Conservation (phyloP, 768 basidiomycete species). For the Rubroboletus satanas region DNA sequence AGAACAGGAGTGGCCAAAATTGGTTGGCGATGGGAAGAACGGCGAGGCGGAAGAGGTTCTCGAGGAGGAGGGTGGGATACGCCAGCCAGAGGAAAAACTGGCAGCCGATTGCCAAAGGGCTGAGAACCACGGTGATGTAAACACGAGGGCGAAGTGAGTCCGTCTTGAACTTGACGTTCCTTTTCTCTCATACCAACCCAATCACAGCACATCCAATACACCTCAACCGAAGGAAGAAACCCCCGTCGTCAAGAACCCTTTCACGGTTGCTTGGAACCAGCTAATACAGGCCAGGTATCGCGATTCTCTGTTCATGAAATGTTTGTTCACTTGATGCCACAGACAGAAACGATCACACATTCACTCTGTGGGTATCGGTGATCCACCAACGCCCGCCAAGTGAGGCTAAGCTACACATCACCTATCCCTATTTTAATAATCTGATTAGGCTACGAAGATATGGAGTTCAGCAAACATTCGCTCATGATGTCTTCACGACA, state of each 20-base stretch:
- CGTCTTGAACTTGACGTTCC: not conserved
- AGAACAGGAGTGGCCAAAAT: conserved; percentile 21
- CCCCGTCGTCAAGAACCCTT: conserved; percentile 12
- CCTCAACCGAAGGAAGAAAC: not conserved
- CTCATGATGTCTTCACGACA: conserved; percentile 6
- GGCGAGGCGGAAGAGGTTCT: conserved; percentile 15
- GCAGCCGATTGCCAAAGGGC: not conserved
- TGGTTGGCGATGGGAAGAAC: conserved; percentile 3
- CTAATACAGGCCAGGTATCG: conserved; percentile 16
- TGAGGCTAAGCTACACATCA: conserved; percentile 4
- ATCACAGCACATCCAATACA: not conserved
- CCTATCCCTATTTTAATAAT: not conserved
- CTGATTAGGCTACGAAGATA: conserved; percentile 8
- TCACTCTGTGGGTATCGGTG: conserved; percentile 12
- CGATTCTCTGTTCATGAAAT: not conserved
- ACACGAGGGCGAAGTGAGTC: not conserved
- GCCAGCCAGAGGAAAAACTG: not conserved
- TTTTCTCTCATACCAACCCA: not conserved
- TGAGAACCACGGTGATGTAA: not conserved
- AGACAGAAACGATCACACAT: conserved; percentile 27
- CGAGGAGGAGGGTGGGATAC: conserved; percentile 5
- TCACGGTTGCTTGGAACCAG: conserved; percentile 21
- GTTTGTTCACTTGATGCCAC: not conserved
- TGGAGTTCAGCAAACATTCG: not conserved
- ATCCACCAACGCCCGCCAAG: conserved; percentile 19